phyloP scores from a whole-genome alignment of 139 green algal genomes.

The Chlorokybus atmophyticus region DNA sequence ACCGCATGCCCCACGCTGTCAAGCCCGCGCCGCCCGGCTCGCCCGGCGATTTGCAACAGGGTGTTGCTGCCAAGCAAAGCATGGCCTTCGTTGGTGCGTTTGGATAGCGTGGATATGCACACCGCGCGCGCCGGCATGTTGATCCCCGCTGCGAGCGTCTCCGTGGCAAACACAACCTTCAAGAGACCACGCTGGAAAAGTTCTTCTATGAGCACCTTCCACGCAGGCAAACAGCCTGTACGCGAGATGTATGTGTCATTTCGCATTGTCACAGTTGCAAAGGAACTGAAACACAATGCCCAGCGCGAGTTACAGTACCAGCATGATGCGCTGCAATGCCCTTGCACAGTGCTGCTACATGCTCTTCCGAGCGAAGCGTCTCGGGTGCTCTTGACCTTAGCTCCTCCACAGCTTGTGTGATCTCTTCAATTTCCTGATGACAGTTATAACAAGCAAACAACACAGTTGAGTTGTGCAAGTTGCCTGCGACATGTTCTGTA shows the following conservation, averaged over 20 bases:
- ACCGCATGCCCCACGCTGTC: conserved; percentile 21
- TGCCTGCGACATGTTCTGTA: no score
- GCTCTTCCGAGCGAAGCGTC: conserved; percentile 48
- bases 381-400: conserved; percentile 52
- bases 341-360: conserved; percentile 44
- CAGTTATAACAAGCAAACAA: no score
- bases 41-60: conserved; percentile 32
- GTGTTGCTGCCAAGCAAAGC: conserved; percentile 20
- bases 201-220: conserved; percentile 78
- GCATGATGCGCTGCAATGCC: conserved; percentile 82
- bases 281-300: no score
- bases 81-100: conserved; percentile 18
- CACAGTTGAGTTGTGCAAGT: no score
- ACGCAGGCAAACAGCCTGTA: conserved; percentile 58
- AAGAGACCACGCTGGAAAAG: conserved; percentile 65
- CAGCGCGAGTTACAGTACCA: no score
- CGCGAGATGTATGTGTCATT: no score
- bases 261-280: no score
- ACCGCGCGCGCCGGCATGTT: conserved; percentile 90
- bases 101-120: conserved; percentile 25
- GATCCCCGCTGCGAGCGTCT: conserved; percentile 91
- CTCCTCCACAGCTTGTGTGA: conserved; percentile 41
- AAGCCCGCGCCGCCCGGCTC: conserved; percentile 20
- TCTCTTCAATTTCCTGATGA: conserved; percentile 40
- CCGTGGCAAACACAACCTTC: conserved; percentile 82